Evolutionary conservation across 306 rosid species (phyloP), one percentile per base, ranked within the genome.

Genomic region (Rosa persica): DNA sequence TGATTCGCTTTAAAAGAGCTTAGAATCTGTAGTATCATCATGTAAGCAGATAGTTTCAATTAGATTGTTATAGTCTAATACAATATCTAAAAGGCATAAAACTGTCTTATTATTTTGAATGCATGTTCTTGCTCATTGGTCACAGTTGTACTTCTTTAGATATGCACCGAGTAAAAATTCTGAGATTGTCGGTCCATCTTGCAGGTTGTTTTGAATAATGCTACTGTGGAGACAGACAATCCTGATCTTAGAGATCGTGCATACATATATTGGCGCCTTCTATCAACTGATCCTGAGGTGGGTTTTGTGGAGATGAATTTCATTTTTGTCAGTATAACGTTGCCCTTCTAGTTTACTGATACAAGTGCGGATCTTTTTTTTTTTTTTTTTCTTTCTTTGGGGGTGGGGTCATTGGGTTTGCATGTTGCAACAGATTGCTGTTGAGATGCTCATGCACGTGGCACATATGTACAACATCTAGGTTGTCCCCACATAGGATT

Each of bases 221-320:
- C 99, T 42, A 96, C 99, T 60, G 89, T 88, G 83, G 99, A 93
- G 87, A 96, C 99, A 5, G 99, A 96, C 88, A 96, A 96, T 88
- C 99, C 99, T 78, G 99, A 96, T 88, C 87, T 96, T 71, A 89
- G 98, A 69, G 99, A 96, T 83, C 98, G 99, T 39, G 99, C 99
- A 64, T 96, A 96, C 85, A 96, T 96, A 73, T 96, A 96, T 91
- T 96, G 99, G 99, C 98, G 99, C 49, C 99, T 96, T 86, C 84
- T 96, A 79, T 93, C 99, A 79, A 93, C 94, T 74, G 99, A 96
- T 79, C 99, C 99, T 19, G 99, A 96, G 99, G 99, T 96, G 82
- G 85, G 65, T 77, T 85, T 65, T 15, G 25, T 77, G 36, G 12
- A 68, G 52, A 69, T 17, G 13, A 27, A 23, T 22, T 72, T 67